These are phyloP conservation scores for Delitschia confertaspora DNA, from an alignment of 495 filamentous ascomycete genomes.

Conservation along the genomic window DNA sequence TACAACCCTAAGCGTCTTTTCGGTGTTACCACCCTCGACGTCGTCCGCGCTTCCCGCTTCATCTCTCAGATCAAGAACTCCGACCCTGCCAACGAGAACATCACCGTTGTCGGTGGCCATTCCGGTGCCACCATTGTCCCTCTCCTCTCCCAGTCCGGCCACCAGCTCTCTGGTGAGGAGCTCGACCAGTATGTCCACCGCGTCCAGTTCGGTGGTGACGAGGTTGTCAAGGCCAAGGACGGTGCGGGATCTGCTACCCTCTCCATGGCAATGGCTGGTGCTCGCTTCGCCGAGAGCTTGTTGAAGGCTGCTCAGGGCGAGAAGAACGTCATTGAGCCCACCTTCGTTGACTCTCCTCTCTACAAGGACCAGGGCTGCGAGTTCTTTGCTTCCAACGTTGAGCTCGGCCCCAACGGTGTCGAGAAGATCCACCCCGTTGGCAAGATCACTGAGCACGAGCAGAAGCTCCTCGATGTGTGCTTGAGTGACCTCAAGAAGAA, in stretches of 20 bases:
- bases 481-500: slow-evolving; percentile 84
- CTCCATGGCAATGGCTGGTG: slow-evolving; percentile 98
- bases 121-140: slow-evolving; percentile 97
- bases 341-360: slow-evolving; percentile 91
- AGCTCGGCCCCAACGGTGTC: slow-evolving; percentile 92
- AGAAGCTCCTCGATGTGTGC: slow-evolving; percentile 78
- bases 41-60: slow-evolving; percentile 95
- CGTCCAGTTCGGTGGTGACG: slow-evolving; percentile 98
- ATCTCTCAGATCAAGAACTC: slow-evolving; percentile 84
- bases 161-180: slow-evolving; percentile 66
- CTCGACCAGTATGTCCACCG: slow-evolving; percentile 76
- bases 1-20: slow-evolving; percentile 99
- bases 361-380: slow-evolving; percentile 95
- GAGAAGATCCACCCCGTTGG: slow-evolving; percentile 86
- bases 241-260: slow-evolving; percentile 96
- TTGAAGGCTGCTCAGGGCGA: slow-evolving; percentile 87
- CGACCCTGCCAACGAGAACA: slow-evolving; percentile 84
- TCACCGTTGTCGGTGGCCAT: slow-evolving; percentile 94
- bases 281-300: slow-evolving; percentile 89
- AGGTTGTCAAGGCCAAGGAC: slow-evolving; percentile 98
- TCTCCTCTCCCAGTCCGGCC: slow-evolving; percentile 86
- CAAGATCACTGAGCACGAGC: slow-evolving; percentile 70
- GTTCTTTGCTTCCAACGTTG: slow-evolving; percentile 89
- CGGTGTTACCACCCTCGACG: slow-evolving; percentile 98
- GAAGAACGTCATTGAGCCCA: slow-evolving; percentile 92